Evolutionary conservation across 768 basidiomycete species (phyloP).

Genomic region (Xerocomus potaroensis): DNA sequence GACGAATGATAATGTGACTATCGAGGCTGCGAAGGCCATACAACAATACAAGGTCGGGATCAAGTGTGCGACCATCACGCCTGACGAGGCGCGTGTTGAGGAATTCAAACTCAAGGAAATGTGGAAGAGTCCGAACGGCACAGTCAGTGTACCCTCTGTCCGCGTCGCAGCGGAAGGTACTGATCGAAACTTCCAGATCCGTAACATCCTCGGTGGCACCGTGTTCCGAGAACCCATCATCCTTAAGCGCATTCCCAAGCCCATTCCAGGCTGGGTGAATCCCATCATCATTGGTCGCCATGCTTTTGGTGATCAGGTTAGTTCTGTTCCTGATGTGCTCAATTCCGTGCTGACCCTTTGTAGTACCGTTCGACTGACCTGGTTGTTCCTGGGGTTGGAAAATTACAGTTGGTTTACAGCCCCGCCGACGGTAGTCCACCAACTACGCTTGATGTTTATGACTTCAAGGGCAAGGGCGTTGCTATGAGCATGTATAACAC

Average conservation of each 20-base stretch:
- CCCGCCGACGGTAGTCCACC: slow-evolving; percentile 70
- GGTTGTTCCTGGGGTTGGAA: slow-evolving; percentile 87
- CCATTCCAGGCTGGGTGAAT: slow-evolving; percentile 94
- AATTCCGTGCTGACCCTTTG: slow-evolving; percentile 6
- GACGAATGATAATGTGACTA: slow-evolving; percentile 92
- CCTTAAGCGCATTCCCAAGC: slow-evolving; percentile 83
- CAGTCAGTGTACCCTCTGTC: slow-evolving; percentile 44
- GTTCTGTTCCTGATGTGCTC: slow-evolving; percentile 16
- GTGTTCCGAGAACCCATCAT: slow-evolving; percentile 99
- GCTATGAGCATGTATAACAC: slow-evolving; percentile 99
- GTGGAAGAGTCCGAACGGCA: slow-evolving; percentile 98
- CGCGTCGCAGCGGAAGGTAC: not conserved
- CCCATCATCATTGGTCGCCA: slow-evolving; percentile 97
- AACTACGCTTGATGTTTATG: slow-evolving; percentile 78
- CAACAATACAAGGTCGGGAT: slow-evolving; percentile 93
- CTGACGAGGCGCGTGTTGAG: slow-evolving; percentile 92
- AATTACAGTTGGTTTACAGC: slow-evolving; percentile 87
- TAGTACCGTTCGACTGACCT: slow-evolving; percentile 94
- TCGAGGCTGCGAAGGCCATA: slow-evolving; percentile 93
- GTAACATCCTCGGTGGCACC: slow-evolving; percentile 96
- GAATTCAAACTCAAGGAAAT: slow-evolving; percentile 99
- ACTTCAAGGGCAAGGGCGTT: slow-evolving; percentile 90
- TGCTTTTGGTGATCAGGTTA: slow-evolving; percentile 92
- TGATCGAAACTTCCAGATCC: slow-evolving; percentile 52
- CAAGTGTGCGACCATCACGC: slow-evolving; percentile 99